Percentiles rank a stretch among this genome's conserved stretches.
phyloP scores from a whole-genome alignment of 768 basidiomycete species.

The Phanerochaete carnosa region DNA sequence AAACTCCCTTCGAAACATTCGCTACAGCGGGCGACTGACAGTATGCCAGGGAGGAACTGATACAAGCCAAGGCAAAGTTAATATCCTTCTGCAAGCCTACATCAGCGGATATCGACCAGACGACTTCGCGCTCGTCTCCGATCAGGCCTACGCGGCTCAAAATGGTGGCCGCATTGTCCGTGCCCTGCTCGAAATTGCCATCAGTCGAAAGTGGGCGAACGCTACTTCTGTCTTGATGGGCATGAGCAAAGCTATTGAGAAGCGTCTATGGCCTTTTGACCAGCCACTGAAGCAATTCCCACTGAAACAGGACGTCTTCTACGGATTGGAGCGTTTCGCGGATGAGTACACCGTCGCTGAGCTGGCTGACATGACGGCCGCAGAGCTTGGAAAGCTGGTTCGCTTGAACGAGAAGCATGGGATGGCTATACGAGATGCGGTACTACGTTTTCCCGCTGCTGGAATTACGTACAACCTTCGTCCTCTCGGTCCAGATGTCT shows the following conservation, averaged over 20 bases:
- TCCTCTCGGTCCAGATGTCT: conserved; percentile 80
- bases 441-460: conserved; percentile 80
- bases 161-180: conserved; percentile 93
- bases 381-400: conserved; percentile 72
- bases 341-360: conserved; percentile 78
- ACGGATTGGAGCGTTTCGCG: conserved; percentile 75
- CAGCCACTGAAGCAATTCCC: conserved; percentile 84
- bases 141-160: conserved; percentile 90
- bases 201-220: conserved; percentile 90
- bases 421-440: conserved; percentile 69
- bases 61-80: conserved; percentile 81
- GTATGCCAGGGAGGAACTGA: conserved; percentile 55
- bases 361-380: conserved; percentile 61
- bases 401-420: conserved; percentile 89
- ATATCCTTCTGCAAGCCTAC: conserved; percentile 88
- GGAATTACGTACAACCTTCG: conserved; percentile 64
- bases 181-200: conserved; percentile 91
- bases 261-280: conserved; percentile 91
- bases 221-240: conserved; percentile 77
- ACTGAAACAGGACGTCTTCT: conserved; percentile 73
- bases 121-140: conserved; percentile 95
- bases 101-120: conserved; percentile 81
- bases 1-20: conserved; percentile 13
- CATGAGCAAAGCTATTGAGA: conserved; percentile 91
- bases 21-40: not conserved